phyloP scores from a whole-genome alignment of 2,329 filamentous ascomycete genomes.

The Didymellaceae sp. region DNA sequence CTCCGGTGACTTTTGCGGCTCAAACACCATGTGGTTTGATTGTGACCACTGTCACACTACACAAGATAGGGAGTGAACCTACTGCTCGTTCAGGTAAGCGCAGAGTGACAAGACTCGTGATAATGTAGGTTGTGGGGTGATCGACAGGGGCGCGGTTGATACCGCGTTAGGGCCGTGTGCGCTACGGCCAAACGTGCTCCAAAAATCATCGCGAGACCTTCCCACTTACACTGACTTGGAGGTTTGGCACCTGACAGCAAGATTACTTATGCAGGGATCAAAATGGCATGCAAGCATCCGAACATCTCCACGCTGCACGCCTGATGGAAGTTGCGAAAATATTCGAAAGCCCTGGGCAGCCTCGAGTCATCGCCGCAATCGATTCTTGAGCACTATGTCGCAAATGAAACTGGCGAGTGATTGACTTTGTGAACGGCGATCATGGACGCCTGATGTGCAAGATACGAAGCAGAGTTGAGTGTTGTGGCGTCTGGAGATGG shows the following conservation, averaged over 20 bases:
- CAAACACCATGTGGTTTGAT: not conserved
- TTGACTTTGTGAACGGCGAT: no score
- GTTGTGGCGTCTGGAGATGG: no score
- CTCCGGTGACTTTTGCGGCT: constrained; percentile 2
- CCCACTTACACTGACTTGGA: not conserved
- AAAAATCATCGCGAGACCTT: not conserved
- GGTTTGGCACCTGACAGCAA: not conserved
- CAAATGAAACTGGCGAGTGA: not conserved
- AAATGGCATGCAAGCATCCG: not conserved
- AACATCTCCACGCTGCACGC: not conserved
- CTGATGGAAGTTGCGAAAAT: not conserved
- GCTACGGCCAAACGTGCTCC: not conserved
- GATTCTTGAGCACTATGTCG: no score
- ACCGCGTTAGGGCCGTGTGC: not conserved
- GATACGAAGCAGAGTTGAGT: no score
- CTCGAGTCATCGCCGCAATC: not conserved
- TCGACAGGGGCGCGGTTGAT: constrained; percentile 17
- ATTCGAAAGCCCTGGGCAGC: not conserved
- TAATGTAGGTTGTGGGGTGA: constrained; percentile 5
- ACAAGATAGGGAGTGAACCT: not conserved
- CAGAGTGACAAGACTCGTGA: not conserved
- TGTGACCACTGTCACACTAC: not conserved
- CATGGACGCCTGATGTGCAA: no score
- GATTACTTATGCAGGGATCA: not conserved
- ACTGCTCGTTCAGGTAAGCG: not conserved